Evolutionary conservation across 2,329 filamentous ascomycete species (phyloP).

Genomic region (Colletotrichum trifolii): DNA sequence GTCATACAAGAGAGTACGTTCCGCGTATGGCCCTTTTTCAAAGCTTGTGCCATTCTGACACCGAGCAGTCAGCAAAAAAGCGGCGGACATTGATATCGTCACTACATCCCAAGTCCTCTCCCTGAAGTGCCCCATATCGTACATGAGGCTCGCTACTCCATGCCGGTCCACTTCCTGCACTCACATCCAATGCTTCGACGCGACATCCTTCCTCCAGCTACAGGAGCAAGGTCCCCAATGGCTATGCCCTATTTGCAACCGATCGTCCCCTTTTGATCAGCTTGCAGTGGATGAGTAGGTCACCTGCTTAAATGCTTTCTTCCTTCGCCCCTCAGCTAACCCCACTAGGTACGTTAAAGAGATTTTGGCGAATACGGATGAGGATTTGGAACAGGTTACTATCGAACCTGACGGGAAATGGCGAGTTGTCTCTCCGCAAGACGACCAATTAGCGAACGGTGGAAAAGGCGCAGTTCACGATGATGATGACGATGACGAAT

Average conservation of each 20-base stretch:
- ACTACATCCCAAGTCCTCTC: conserved; percentile 90
- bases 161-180: conserved; percentile 83
- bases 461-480: conserved; percentile 43
- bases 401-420: conserved; percentile 90
- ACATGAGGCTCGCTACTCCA: conserved; percentile 81
- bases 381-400: conserved; percentile 82
- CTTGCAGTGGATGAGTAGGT: conserved; percentile 88
- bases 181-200: conserved; percentile 96
- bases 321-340: conserved; percentile 31
- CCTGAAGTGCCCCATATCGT: conserved; percentile 91
- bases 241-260: conserved; percentile 95
- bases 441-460: conserved; percentile 39
- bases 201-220: conserved; percentile 88
- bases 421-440: conserved; percentile 57
- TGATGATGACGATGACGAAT: conserved; percentile 59
- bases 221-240: conserved; percentile 97
- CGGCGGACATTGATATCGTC: conserved; percentile 88
- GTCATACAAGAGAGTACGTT: conserved; percentile 86
- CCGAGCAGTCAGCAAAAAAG: conserved; percentile 77
- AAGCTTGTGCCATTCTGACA: conserved; percentile 26
- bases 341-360: conserved; percentile 78
- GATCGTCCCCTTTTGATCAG: conserved; percentile 80
- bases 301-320: too few relatives aligned
- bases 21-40: conserved; percentile 30
- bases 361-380: conserved; percentile 80